Evolutionary conservation across 257 asterid genomes (phyloP).

Genomic region (Solanum pennellii): DNA sequence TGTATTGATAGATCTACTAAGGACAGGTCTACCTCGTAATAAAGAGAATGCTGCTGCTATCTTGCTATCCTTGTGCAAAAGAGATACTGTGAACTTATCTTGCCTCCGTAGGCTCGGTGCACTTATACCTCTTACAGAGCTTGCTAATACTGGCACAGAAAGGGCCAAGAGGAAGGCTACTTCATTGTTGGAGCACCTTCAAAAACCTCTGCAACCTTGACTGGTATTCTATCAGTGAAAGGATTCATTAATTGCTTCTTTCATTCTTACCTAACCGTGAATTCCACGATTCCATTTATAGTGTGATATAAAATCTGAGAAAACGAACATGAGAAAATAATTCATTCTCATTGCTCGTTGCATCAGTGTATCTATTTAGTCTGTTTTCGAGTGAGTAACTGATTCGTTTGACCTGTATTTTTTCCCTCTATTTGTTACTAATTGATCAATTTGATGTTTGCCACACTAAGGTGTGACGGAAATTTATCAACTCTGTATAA

Average conservation of each 20-base stretch:
- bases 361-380: slow-evolving; percentile 8
- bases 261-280: slow-evolving; percentile 6
- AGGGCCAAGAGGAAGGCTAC: slow-evolving; percentile 79
- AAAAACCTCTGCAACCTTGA: slow-evolving; percentile 27
- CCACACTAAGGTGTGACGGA: not conserved
- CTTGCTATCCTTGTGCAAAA: slow-evolving; percentile 67
- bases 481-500: not conserved
- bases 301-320: slow-evolving; percentile 19
- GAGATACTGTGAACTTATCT: slow-evolving; percentile 57
- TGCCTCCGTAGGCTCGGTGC: slow-evolving; percentile 77
- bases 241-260: not conserved
- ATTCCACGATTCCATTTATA: slow-evolving; percentile 20
- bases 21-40: slow-evolving; percentile 58
- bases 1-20: slow-evolving; percentile 55
- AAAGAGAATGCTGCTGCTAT: slow-evolving; percentile 81
- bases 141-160: slow-evolving; percentile 74
- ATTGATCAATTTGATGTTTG: not conserved
- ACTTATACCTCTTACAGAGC: slow-evolving; percentile 54
- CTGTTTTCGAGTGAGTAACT: not conserved
- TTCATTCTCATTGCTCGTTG: slow-evolving; percentile 20
- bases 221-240: not conserved
- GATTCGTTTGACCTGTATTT: not conserved
- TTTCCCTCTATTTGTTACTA: not conserved
- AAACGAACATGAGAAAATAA: slow-evolving; percentile 26
- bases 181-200: slow-evolving; percentile 66